Evolutionary conservation across 2,329 filamentous ascomycete species (phyloP).

Genomic region (Harringtonia aguacate): DNA sequence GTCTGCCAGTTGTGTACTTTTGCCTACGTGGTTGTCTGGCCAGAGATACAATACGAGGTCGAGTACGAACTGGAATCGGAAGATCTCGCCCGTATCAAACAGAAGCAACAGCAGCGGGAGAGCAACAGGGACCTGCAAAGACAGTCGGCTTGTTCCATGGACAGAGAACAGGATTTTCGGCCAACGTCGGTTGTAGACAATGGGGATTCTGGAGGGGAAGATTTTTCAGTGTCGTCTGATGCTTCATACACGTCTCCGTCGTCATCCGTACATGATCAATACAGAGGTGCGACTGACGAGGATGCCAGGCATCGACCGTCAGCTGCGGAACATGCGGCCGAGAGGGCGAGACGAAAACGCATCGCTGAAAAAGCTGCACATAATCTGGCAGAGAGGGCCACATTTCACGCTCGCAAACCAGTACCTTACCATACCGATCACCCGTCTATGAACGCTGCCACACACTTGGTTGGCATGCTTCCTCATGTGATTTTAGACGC

Average conservation of each 20-base stretch:
- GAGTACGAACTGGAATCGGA: constrained; percentile 60
- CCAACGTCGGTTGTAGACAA: background rate
- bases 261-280: background rate
- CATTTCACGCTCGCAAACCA: constrained; percentile 41
- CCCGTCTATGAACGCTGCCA: constrained; percentile 44
- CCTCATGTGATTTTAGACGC: constrained; percentile 68
- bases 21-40: constrained; percentile 75
- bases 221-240: background rate
- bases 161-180: background rate
- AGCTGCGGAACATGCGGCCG: constrained; percentile 43
- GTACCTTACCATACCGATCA: constrained; percentile 38
- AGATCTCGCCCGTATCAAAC: constrained; percentile 32
- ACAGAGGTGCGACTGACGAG: background rate
- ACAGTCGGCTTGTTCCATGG: background rate
- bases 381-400: constrained; percentile 44
- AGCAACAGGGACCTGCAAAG: background rate
- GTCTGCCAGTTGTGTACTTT: constrained; percentile 89
- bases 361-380: constrained; percentile 44
- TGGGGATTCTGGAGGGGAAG: background rate
- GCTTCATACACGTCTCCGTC: constrained; percentile 1
- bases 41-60: constrained; percentile 73
- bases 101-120: constrained; percentile 10
- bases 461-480: constrained; percentile 43
- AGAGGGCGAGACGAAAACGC: constrained; percentile 49
- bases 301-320: constrained; percentile 1